Evolutionary conservation across 208 protist genomes (phyloP).

Genomic region (Crithidia thermophila): DNA sequence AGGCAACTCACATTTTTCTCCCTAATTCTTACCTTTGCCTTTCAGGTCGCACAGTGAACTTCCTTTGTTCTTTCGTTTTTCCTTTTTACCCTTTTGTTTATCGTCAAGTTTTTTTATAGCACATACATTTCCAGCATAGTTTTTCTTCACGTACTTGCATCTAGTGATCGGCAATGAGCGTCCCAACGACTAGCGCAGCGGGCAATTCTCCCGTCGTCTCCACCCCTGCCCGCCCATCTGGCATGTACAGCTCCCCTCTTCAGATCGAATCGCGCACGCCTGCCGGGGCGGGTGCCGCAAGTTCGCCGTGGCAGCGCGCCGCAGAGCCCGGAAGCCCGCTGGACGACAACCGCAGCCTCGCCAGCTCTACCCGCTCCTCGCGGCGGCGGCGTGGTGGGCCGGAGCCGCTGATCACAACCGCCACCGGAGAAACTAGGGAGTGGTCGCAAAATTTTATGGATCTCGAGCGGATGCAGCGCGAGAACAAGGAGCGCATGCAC

Average conservation of each 20-base stretch:
- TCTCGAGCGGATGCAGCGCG: constrained; percentile 71
- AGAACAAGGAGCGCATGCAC: constrained; percentile 69
- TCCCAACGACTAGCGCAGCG: background rate
- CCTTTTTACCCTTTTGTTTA: constrained; percentile 8
- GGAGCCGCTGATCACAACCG: constrained; percentile 18
- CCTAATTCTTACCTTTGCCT: no score
- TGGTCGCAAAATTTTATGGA: constrained; percentile 50
- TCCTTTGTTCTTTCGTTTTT: background rate
- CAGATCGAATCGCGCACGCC: background rate
- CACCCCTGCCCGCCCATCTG: background rate
- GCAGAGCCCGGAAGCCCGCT: constrained; percentile 9
- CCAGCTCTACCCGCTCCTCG: constrained; percentile 36
- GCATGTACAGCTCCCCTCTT: background rate
- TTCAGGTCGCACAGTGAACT: background rate
- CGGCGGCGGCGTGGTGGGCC: constrained; percentile 33
- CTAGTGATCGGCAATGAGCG: no score
- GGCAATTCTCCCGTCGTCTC: background rate
- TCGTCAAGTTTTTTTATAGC: background rate
- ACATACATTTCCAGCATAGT: no score
- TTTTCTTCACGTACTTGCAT: no score
- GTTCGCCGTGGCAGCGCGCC: constrained; percentile 8
- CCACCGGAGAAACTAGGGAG: constrained; percentile 24
- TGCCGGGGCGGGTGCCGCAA: background rate
- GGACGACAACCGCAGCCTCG: constrained; percentile 34
- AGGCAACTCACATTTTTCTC: no score